phyloP scores from a whole-genome alignment of 78 protist genomes.

The Dictyostelium intermedium region DNA sequence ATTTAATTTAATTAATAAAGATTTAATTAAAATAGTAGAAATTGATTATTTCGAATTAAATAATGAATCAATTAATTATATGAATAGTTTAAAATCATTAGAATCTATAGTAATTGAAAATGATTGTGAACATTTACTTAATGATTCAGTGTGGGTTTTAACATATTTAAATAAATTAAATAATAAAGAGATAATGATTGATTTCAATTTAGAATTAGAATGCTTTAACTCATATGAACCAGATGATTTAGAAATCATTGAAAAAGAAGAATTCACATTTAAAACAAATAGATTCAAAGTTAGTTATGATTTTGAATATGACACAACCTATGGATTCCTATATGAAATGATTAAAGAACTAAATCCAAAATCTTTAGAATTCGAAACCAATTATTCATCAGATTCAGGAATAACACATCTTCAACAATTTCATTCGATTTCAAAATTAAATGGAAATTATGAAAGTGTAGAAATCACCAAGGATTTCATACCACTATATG shows the following conservation, averaged over 20 bases:
- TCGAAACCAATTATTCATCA: not conserved
- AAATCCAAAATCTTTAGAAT: not conserved
- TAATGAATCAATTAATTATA: not conserved
- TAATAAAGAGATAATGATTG: not conserved
- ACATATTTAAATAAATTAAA: not conserved
- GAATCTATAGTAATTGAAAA: not conserved
- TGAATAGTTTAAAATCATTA: not conserved
- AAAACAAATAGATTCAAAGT: not conserved
- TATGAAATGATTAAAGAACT: not conserved
- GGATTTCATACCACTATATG: conserved; percentile 15
- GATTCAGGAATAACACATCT: not conserved
- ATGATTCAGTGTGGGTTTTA: not conserved
- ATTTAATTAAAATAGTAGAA: not conserved
- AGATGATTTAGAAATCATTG: not conserved
- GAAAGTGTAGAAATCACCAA: not conserved
- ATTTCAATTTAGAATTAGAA: not conserved
- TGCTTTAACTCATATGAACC: not conserved
- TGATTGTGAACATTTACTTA: not conserved
- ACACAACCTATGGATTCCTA: not conserved
- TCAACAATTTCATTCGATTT: not conserved
- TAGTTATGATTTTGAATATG: not conserved
- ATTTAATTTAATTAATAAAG: not conserved
- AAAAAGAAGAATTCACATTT: not conserved
- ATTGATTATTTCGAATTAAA: not conserved
- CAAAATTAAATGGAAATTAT: not conserved